phyloP scores from a whole-genome alignment of 2,329 filamentous ascomycete genomes.

The Aspergillus sclerotialis region DNA sequence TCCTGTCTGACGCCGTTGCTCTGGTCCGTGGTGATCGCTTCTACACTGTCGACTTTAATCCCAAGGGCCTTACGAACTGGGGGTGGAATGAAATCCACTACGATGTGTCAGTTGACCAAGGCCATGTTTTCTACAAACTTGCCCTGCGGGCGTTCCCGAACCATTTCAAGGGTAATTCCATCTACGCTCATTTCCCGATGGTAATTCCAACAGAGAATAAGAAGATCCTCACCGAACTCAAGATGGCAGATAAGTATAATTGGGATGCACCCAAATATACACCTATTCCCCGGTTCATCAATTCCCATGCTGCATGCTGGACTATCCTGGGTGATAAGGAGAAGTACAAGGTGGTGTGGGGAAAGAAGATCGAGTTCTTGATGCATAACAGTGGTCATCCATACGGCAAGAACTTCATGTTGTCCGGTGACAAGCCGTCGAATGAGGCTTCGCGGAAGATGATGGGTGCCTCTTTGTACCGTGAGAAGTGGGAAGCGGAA shows the following conservation, averaged over 20 bases:
- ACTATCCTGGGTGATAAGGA: slow-evolving; percentile 37
- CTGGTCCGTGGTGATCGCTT: slow-evolving; percentile 42
- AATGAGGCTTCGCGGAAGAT: slow-evolving; percentile 39
- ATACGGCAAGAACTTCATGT: slow-evolving; percentile 41
- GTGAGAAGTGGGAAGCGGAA: slow-evolving; percentile 39
- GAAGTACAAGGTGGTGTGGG: slow-evolving; percentile 42
- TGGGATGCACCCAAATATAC: slow-evolving; percentile 25
- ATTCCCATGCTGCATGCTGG: slow-evolving; percentile 39
- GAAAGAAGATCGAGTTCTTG: slow-evolving; percentile 38
- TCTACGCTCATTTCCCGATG: slow-evolving; percentile 46
- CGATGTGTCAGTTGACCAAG: slow-evolving; percentile 40
- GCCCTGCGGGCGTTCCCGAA: slow-evolving; percentile 45
- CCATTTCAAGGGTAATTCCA: slow-evolving; percentile 41
- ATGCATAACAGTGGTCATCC: slow-evolving; percentile 31
- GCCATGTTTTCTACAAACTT: slow-evolving; percentile 47
- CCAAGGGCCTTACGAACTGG: slow-evolving; percentile 41
- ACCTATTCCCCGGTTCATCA: slow-evolving; percentile 34
- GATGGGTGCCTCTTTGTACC: slow-evolving; percentile 38
- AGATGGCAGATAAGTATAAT: slow-evolving; percentile 36
- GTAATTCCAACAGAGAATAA: slow-evolving; percentile 42
- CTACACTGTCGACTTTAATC: slow-evolving; percentile 40
- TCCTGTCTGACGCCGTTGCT: slow-evolving; percentile 42
- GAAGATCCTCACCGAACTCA: slow-evolving; percentile 35
- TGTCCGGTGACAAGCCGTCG: slow-evolving; percentile 37
- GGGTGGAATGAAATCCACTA: slow-evolving; percentile 38